Percentiles rank a stretch among this genome's conserved stretches.
Evolutionary conservation across 257 asterid species (phyloP).

Genomic region (Solanum pimpinellifolium): DNA sequence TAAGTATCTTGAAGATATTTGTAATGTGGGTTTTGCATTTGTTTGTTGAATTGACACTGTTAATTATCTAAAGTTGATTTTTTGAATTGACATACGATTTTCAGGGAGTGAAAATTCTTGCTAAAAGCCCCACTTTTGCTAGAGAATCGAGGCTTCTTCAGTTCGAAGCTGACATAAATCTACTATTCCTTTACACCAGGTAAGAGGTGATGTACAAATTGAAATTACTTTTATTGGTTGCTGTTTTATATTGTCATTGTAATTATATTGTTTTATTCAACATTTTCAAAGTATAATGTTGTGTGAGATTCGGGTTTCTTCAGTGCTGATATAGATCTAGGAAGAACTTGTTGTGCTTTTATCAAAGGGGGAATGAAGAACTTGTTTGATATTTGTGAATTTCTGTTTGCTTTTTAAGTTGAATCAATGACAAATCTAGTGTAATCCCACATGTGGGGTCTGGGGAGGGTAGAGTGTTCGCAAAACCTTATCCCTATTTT

Average conservation of each 20-base stretch:
- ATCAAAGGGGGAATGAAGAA: background rate
- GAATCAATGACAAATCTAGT: background rate
- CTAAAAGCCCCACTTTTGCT: conserved; percentile 76
- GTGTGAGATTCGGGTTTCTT: background rate
- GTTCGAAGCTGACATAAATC: conserved; percentile 72
- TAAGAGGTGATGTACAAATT: conserved; percentile 5
- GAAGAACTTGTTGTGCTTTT: background rate
- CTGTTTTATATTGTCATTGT: background rate
- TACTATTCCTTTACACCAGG: conserved; percentile 79
- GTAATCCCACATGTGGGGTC: background rate
- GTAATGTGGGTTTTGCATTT: background rate
- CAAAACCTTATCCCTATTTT: background rate
- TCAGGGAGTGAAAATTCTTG: conserved; percentile 84
- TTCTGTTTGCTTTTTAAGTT: background rate
- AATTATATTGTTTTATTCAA: background rate
- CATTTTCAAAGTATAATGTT: background rate
- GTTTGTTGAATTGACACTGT: background rate
- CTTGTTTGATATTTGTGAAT: background rate
- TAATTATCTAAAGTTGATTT: background rate
- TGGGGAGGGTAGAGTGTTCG: background rate
- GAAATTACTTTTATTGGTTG: background rate
- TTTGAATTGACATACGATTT: background rate
- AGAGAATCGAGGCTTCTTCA: conserved; percentile 54
- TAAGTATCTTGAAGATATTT: background rate
- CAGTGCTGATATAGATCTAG: background rate